Percentiles rank a stretch among this genome's conserved stretches.
These are phyloP conservation scores for Piromyces sp. DNA, from an alignment of 192 early-diverging fungal species.

Conservation along the genomic window DNA sequence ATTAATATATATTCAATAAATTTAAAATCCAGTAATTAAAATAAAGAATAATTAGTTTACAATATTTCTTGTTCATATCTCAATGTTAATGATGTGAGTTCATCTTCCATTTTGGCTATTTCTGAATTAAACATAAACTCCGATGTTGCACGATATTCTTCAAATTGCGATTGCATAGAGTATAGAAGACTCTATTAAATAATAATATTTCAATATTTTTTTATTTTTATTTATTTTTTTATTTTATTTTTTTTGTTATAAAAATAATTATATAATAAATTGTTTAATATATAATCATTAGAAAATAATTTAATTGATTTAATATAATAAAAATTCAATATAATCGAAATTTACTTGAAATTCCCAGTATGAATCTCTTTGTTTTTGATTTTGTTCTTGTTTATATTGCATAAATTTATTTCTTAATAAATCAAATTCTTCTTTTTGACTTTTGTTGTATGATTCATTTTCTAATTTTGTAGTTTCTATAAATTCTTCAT, in stretches of 20 bases:
- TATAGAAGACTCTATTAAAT: conserved; percentile 28
- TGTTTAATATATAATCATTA: background rate
- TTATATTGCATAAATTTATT: conserved; percentile 23
- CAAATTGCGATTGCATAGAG: conserved; percentile 37
- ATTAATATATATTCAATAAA: too few relatives aligned
- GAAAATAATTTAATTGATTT: too few relatives aligned
- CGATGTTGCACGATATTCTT: conserved; percentile 32
- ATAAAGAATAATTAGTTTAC: too few relatives aligned
- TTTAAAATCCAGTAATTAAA: too few relatives aligned
- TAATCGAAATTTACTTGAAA: conserved; percentile 20
- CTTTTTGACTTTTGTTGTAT: conserved; percentile 15
- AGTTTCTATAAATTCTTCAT: conserved; percentile 38
- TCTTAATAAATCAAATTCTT: conserved; percentile 25
- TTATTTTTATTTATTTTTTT: too few relatives aligned
- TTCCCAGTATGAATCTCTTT: conserved; percentile 30
- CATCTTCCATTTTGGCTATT: conserved; percentile 37
- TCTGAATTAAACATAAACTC: conserved; percentile 38
- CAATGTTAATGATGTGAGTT: conserved; percentile 24
- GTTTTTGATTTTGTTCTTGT: conserved; percentile 23
- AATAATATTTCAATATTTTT: too few relatives aligned
- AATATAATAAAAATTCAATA: too few relatives aligned
- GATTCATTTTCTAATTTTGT: conserved; percentile 41
- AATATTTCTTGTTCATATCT: conserved; percentile 44
- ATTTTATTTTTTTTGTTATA: too few relatives aligned
- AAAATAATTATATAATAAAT: too few relatives aligned